phyloP scores from a whole-genome alignment of 495 filamentous ascomycete species.

The Lepidopterella palustris region DNA sequence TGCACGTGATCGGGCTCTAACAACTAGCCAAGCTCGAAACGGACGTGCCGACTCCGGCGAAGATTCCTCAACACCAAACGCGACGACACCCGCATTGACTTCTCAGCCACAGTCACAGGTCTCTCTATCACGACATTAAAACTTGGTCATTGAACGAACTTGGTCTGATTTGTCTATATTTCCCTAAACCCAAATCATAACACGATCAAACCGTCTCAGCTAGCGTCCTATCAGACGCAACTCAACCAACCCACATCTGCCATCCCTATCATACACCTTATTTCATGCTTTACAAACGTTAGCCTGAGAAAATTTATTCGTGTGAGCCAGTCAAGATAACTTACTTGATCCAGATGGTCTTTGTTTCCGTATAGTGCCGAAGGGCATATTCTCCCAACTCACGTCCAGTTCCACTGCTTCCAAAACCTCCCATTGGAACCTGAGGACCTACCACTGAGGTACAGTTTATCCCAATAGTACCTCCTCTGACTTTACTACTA shows the following conservation, averaged over 20 bases:
- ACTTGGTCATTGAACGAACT: too few species aligned
- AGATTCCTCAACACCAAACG: too few species aligned
- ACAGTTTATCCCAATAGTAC: background rate
- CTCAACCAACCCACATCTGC: background rate
- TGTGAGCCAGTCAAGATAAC: background rate
- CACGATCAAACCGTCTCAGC: background rate
- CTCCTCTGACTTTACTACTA: background rate
- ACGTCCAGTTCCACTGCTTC: background rate
- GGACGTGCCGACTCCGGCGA: too few species aligned
- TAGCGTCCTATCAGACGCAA: background rate
- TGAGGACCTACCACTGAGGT: background rate
- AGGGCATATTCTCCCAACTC: background rate
- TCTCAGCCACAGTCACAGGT: too few species aligned
- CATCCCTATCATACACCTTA: background rate
- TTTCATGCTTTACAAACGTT: background rate
- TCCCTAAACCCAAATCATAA: background rate
- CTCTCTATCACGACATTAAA: too few species aligned
- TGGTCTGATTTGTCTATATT: background rate
- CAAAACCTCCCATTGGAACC: background rate
- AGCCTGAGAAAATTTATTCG: background rate
- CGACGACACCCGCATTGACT: too few species aligned
- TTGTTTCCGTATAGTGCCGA: background rate
- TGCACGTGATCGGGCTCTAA: too few species aligned
- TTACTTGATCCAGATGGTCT: background rate
- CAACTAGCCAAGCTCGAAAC: too few species aligned